Conservation (phyloP, 169 alveolate genomes). For the Eimeria sp. region DNA sequence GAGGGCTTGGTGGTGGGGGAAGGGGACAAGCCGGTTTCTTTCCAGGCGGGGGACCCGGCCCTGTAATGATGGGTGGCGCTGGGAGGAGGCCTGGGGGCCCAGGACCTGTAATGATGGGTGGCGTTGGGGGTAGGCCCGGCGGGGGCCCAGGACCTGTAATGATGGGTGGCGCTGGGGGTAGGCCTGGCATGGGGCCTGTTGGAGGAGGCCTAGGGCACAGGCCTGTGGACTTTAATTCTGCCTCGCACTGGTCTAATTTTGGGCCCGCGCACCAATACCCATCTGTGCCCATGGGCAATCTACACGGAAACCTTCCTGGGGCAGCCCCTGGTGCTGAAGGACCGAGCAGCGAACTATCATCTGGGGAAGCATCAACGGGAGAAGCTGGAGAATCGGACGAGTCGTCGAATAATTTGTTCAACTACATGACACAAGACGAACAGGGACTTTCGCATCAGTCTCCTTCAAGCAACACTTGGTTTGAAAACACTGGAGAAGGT, state of each 20-base stretch:
- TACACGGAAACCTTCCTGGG: background rate
- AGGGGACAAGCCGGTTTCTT: background rate
- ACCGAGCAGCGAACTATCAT: background rate
- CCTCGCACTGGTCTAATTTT: slow-evolving; percentile 31
- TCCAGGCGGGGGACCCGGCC: background rate
- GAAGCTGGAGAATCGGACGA: background rate
- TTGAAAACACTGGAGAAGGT: background rate
- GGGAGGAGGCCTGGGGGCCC: background rate
- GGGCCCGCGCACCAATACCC: slow-evolving; percentile 39
- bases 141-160: background rate
- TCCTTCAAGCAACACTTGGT: slow-evolving; percentile 12
- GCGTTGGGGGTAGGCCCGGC: background rate
- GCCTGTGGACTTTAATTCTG: background rate
- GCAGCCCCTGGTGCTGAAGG: background rate
- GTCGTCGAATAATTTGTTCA: background rate
- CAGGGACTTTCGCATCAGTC: background rate
- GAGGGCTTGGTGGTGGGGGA: background rate
- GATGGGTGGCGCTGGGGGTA: background rate
- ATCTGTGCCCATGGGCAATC: slow-evolving; percentile 3
- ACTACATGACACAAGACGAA: slow-evolving; percentile 27
- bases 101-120: background rate
- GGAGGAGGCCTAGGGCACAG: background rate
- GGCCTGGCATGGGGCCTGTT: background rate
- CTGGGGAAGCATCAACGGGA: background rate
- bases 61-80: background rate